phyloP scores from a whole-genome alignment of 1,139 yeast species.

The Blastobotrys buckinghamii region DNA sequence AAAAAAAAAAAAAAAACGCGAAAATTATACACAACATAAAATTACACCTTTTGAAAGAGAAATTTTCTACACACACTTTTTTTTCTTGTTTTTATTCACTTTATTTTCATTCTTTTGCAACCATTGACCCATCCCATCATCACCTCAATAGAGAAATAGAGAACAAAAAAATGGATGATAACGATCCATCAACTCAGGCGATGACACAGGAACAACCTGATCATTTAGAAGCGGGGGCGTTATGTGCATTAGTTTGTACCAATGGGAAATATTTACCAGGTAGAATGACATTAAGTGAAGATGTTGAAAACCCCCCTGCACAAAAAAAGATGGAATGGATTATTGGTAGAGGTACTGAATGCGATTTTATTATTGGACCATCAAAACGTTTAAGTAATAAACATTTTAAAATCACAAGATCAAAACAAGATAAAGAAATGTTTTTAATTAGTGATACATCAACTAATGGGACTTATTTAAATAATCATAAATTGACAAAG shows the following conservation, averaged over 20 bases:
- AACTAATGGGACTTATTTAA: constrained; percentile 89
- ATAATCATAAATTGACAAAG: constrained; percentile 65
- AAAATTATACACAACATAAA: no score
- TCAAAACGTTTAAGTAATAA: constrained; percentile 69
- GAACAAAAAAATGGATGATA: constrained; percentile 8
- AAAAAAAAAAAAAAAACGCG: no score
- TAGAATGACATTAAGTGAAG: constrained; percentile 3
- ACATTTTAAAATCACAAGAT: constrained; percentile 50
- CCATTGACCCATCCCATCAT: not conserved
- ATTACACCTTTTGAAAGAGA: no score
- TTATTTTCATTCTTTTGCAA: not conserved
- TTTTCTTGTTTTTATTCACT: not conserved
- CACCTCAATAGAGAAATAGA: no score
- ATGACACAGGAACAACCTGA: constrained; percentile 13
- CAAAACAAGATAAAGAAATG: constrained; percentile 17
- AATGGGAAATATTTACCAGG: constrained; percentile 10
- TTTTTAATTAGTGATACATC: constrained; percentile 29
- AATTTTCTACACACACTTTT: not conserved
- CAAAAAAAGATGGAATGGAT: constrained; percentile 43
- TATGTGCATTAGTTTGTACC: constrained; percentile 13
- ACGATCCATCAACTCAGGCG: constrained; percentile 13
- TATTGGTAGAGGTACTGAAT: constrained; percentile 64
- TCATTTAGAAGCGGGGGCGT: constrained; percentile 8
- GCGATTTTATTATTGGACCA: constrained; percentile 58
- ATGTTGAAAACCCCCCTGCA: not conserved